Evolutionary conservation across 208 protist species (phyloP).

Genomic region (Trypanosoma rangeli): DNA sequence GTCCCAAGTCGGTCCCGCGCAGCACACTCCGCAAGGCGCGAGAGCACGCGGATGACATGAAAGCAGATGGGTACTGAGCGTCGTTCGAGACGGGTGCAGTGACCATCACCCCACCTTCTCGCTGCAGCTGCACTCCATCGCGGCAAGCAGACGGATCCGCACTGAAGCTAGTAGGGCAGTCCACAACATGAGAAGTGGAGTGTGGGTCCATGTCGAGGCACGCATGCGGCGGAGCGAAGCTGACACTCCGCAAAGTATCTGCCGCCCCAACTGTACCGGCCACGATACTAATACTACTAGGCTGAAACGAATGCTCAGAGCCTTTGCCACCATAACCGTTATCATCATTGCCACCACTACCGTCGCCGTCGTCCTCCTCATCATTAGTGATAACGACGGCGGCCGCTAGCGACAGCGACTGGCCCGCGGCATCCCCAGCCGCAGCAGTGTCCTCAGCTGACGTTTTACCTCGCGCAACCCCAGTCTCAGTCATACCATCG

Average conservation of each 20-base stretch:
- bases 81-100: background rate
- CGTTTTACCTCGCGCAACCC: background rate
- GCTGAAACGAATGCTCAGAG: conserved; percentile 17
- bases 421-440: background rate
- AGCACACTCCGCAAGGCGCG: conserved; percentile 19
- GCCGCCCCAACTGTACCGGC: conserved; percentile 18
- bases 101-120: background rate
- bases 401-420: conserved; percentile 1
- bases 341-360: background rate
- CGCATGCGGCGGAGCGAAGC: background rate
- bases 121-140: background rate
- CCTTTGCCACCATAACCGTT: background rate
- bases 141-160: background rate
- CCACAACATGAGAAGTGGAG: background rate
- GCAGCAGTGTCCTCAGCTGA: background rate
- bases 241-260: conserved; percentile 16
- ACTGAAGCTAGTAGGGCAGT: background rate
- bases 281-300: conserved; percentile 22
- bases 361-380: background rate
- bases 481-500: background rate
- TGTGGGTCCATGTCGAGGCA: background rate
- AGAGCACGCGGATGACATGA: background rate
- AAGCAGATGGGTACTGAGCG: background rate
- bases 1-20: conserved; percentile 34
- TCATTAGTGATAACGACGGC: background rate